A percentile compares a stretch with the other conserved stretches of the same genome.
Evolutionary conservation across 2,329 filamentous ascomycete genomes (phyloP).

Genomic region (Emergomyces orientalis): DNA sequence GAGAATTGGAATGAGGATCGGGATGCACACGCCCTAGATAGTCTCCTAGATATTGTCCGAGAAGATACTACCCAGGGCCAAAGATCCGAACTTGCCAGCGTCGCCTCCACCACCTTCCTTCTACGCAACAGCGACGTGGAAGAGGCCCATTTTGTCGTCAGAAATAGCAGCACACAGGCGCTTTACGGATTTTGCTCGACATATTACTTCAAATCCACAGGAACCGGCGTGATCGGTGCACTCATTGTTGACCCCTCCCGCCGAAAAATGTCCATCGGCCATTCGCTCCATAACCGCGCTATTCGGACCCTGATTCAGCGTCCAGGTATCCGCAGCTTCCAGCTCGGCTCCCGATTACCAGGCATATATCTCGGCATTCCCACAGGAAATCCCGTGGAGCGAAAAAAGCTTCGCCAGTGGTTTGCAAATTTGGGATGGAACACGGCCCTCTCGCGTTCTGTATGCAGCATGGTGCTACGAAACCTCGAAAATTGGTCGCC

Average conservation of each 20-base stretch:
- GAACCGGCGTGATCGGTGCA: slow-evolving; percentile 67
- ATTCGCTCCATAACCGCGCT: slow-evolving; percentile 78
- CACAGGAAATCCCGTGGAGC: slow-evolving; percentile 51
- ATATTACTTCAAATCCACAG: slow-evolving; percentile 63
- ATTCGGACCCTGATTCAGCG: slow-evolving; percentile 65
- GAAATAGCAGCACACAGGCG: slow-evolving; percentile 84
- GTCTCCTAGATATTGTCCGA: slow-evolving; percentile 61
- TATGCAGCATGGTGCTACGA: slow-evolving; percentile 64
- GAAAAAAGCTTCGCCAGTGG: slow-evolving; percentile 61
- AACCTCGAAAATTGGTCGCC: slow-evolving; percentile 65
- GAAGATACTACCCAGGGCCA: slow-evolving; percentile 53
- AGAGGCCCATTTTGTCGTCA: slow-evolving; percentile 81
- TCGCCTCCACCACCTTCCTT: slow-evolving; percentile 66
- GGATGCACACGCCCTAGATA: slow-evolving; percentile 63
- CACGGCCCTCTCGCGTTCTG: slow-evolving; percentile 51
- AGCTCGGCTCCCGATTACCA: slow-evolving; percentile 71
- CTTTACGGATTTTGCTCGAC: slow-evolving; percentile 89
- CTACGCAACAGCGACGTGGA: slow-evolving; percentile 60
- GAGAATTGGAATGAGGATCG: slow-evolving; percentile 75
- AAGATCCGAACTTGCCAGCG: slow-evolving; percentile 58
- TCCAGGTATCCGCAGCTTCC: slow-evolving; percentile 65
- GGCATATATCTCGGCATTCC: slow-evolving; percentile 83
- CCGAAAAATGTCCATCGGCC: slow-evolving; percentile 79
- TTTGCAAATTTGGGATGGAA: slow-evolving; percentile 90
- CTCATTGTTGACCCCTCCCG: slow-evolving; percentile 84